Evolutionary conservation across 495 filamentous ascomycete species (phyloP).

Genomic region (Xylaria acuta): DNA sequence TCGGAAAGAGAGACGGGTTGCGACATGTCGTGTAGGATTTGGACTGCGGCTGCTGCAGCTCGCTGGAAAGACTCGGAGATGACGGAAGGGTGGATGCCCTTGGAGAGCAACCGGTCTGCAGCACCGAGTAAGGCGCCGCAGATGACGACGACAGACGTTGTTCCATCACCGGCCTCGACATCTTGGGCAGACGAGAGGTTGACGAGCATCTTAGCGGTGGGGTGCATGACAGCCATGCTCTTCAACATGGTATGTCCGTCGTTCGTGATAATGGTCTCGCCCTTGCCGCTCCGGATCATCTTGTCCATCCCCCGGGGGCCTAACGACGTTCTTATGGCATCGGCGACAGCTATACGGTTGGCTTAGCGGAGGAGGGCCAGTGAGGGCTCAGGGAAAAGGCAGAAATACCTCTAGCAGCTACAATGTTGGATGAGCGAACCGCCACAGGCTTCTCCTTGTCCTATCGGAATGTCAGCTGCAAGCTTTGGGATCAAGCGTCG

Average conservation of each 20-base stretch:
- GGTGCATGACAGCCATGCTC: constrained; percentile 98
- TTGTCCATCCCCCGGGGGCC: constrained; percentile 85
- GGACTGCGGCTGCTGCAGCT: constrained; percentile 84
- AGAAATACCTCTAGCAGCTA: constrained; percentile 86
- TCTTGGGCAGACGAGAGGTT: constrained; percentile 96
- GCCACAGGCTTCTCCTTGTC: constrained; percentile 99
- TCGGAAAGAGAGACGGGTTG: constrained; percentile 90
- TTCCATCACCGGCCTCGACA: constrained; percentile 97
- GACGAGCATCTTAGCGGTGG: constrained; percentile 97
- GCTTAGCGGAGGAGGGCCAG: constrained; percentile 18
- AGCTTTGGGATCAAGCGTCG: constrained; percentile 21
- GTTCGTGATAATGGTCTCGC: constrained; percentile 98
- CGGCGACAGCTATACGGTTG: constrained; percentile 76
- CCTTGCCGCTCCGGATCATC: constrained; percentile 97
- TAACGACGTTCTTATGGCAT: constrained; percentile 86
- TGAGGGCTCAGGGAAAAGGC: constrained; percentile 6
- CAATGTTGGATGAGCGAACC: constrained; percentile 92
- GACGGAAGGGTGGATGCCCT: constrained; percentile 96
- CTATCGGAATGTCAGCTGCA: constrained; percentile 61
- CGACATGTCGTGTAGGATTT: constrained; percentile 93
- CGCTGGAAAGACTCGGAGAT: constrained; percentile 98
- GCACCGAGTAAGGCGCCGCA: constrained; percentile 92
- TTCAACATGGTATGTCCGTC: constrained; percentile 98
- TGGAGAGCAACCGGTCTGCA: constrained; percentile 84
- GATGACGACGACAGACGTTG: constrained; percentile 97